These are phyloP conservation scores for Fusarium sp. DNA, from an alignment of 2,329 filamentous ascomycete species.

Conservation along the genomic window DNA sequence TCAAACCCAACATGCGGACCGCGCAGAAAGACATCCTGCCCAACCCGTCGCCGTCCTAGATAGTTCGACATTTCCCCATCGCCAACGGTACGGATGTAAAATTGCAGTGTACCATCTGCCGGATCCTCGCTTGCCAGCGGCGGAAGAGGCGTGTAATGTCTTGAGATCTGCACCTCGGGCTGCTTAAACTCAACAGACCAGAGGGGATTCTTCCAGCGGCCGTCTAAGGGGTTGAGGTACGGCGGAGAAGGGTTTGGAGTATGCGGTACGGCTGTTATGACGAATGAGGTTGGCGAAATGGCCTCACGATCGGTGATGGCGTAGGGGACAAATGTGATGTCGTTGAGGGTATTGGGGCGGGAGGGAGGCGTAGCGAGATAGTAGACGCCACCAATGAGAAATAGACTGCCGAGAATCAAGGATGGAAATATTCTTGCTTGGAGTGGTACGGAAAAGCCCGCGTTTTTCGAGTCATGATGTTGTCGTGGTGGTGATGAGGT, in stretches of 20 bases:
- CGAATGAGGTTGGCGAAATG: conserved; percentile 72
- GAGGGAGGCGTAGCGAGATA: conserved; percentile 42
- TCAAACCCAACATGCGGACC: conserved; percentile 79
- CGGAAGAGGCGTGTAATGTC: conserved; percentile 90
- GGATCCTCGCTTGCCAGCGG: conserved; percentile 48
- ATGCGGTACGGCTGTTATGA: conserved; percentile 69
- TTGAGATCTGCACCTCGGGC: conserved; percentile 89
- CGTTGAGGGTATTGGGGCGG: conserved; percentile 58
- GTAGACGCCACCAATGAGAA: conserved; percentile 41
- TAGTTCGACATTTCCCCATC: conserved; percentile 89
- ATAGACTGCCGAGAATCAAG: conserved; percentile 31
- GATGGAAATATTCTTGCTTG: conserved; percentile 40
- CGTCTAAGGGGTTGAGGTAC: conserved; percentile 37
- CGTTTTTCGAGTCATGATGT: conserved; percentile 16
- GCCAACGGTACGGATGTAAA: conserved; percentile 80
- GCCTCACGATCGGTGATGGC: conserved; percentile 67
- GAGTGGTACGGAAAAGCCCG: conserved; percentile 57
- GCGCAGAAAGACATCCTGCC: conserved; percentile 75
- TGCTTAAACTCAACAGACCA: conserved; percentile 96
- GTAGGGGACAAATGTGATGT: conserved; percentile 70
- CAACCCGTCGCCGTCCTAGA: conserved; percentile 69
- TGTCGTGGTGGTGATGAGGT: conserved; percentile 9
- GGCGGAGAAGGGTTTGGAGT: conserved; percentile 42
- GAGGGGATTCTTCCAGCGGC: conserved; percentile 62
- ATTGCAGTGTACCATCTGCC: conserved; percentile 63